These are phyloP conservation scores for Colletotrichum chrysophilum DNA, from an alignment of 2,329 filamentous ascomycete genomes.

Conservation along the genomic window DNA sequence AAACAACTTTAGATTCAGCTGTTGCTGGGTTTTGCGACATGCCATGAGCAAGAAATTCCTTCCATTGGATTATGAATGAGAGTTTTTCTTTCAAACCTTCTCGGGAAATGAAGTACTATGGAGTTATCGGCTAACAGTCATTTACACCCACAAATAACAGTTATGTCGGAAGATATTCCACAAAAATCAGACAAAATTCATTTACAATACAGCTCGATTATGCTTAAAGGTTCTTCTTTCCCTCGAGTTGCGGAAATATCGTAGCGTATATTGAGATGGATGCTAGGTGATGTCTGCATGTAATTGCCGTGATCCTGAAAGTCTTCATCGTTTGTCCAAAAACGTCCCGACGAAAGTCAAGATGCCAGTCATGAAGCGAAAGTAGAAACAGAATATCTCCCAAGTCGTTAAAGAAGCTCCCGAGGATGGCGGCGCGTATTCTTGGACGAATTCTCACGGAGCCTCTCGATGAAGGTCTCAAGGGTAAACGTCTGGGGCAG, in stretches of 20 bases:
- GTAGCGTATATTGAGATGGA: too few species aligned
- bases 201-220: too few species aligned
- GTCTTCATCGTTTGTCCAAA: background rate
- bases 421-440: background rate
- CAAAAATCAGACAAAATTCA: rapidly evolving
- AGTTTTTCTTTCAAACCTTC: rapidly evolving
- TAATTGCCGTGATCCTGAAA: background rate
- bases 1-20: rapidly evolving
- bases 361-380: background rate
- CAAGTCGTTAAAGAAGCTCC: background rate
- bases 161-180: too few species aligned
- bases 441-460: background rate
- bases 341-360: background rate
- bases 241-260: too few species aligned
- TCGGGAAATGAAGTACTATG: rapidly evolving
- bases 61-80: background rate
- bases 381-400: background rate
- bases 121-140: background rate
- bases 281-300: too few species aligned
- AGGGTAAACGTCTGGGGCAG: background rate
- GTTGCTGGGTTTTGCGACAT: background rate
- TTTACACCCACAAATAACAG: rapidly evolving
- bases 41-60: background rate
- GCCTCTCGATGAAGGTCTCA: background rate
- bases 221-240: too few species aligned